Evolutionary conservation across 129 eudicot species (phyloP), one percentile per base, ranked within the genome.

Genomic region (Ambrosia trifida): DNA sequence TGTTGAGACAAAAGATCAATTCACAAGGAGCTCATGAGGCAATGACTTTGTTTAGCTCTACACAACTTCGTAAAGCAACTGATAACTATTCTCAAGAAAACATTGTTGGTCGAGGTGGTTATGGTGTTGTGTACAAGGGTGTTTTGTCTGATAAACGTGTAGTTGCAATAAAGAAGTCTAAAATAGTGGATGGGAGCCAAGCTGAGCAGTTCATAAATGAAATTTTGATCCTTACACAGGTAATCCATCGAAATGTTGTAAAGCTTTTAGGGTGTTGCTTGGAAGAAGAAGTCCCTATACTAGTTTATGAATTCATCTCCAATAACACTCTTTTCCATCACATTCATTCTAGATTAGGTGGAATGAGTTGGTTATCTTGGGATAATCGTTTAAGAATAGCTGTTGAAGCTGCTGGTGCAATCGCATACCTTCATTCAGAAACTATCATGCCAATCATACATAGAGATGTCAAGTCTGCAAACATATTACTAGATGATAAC

Each of bases 161-260:
- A 1, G 58, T 72, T n/a, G 76, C 76, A 24, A 58, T 72, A 56
- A 72, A 72, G 44, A 72, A 58, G 58, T 72, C 62, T 24, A 73
- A 78, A 20, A 12, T 75, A 51, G 69, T 44, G 11, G 66, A 40
- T 9, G 44, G 10, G 31, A 58, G 40, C 11, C 81, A 74, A 24
- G 9, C 78, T 1, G 66, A 81, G 31, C 77, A 71, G 4, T 81
- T 81, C 71, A 65, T 81, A 45, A 81, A 81, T 10, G 85, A 81
- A 56, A 74, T 81, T 3, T 17, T 64, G 36, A 70, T 80, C 11
- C 67, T 74, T 10, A 61, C 84, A 17, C 76, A 74, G 5, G 44
- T 83, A 30, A 86, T 74, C 17, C 87, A 79, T 45, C 28, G 28
- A 24, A 24, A 24, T 24, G 28, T 24, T 24, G 28, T 24, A 24